Evolutionary conservation across 495 filamentous ascomycete genomes (phyloP).

Genomic region (Penicillium macrosclerotiorum): DNA sequence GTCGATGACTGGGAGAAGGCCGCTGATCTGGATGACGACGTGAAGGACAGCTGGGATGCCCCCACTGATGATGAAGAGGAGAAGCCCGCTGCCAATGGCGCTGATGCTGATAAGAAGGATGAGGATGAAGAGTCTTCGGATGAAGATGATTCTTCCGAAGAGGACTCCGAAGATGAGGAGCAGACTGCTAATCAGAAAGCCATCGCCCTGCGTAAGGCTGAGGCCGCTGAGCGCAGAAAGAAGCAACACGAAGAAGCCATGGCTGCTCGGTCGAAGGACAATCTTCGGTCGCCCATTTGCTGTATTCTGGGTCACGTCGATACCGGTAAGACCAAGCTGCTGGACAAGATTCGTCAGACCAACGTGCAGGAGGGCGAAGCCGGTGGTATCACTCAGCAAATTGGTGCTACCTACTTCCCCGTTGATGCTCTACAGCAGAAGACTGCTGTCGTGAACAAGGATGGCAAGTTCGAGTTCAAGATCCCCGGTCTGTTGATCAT

Average conservation of each 20-base stretch:
- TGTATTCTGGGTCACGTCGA: slow-evolving; percentile 99
- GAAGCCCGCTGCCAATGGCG: slow-evolving; percentile 30
- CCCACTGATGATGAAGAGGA: slow-evolving; percentile 73
- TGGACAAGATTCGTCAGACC: slow-evolving; percentile 98
- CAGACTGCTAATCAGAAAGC: slow-evolving; percentile 64
- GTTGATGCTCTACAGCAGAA: slow-evolving; percentile 89
- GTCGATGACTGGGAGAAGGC: slow-evolving; percentile 89
- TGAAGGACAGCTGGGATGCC: slow-evolving; percentile 96
- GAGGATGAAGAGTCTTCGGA: slow-evolving; percentile 41
- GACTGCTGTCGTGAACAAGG: slow-evolving; percentile 87
- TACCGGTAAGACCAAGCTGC: slow-evolving; percentile 97
- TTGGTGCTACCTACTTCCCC: slow-evolving; percentile 99
- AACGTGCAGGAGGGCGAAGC: slow-evolving; percentile 99
- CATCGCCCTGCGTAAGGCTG: slow-evolving; percentile 74
- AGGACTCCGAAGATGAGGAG: slow-evolving; percentile 67
- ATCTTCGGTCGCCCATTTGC: slow-evolving; percentile 97
- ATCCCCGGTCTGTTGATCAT: slow-evolving; percentile 96
- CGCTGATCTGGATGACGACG: slow-evolving; percentile 70
- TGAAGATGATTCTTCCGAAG: slow-evolving; percentile 50
- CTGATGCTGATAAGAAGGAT: slow-evolving; percentile 20
- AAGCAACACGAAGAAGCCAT: slow-evolving; percentile 88
- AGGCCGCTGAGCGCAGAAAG: slow-evolving; percentile 85
- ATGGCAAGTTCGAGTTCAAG: slow-evolving; percentile 92
- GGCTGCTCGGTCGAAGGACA: slow-evolving; percentile 86
- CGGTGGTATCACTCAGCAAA: slow-evolving; percentile 99